Conservation (phyloP, 768 basidiomycete species). For the Hygrophoropsis aurantiaca region DNA sequence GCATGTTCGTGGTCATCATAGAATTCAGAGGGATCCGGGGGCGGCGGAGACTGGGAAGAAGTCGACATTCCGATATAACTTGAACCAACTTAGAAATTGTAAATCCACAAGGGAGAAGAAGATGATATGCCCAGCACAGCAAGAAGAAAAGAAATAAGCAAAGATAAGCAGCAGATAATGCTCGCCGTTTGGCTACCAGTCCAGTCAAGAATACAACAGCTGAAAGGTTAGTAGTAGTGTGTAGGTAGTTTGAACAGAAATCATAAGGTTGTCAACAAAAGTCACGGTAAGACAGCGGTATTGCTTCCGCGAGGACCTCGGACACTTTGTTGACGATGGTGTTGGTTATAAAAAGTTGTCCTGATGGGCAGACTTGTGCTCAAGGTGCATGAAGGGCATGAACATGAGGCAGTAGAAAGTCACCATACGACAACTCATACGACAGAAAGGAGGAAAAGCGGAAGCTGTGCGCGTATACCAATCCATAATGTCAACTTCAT, state of each 20-base stretch:
- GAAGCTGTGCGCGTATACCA: too few species aligned
- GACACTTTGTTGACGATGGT: constrained; percentile 8
- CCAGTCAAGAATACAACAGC: constrained; percentile 10
- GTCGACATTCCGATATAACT: constrained; percentile 18
- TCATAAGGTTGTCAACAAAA: neutral
- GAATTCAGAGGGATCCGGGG: constrained; percentile 15
- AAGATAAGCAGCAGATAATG: constrained; percentile 17
- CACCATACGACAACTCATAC: too few species aligned
- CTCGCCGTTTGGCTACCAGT: constrained; percentile 7
- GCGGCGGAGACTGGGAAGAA: constrained; percentile 11
- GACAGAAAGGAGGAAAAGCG: too few species aligned
- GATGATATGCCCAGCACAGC: constrained; percentile 1
- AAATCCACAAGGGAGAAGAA: neutral
- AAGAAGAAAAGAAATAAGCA: constrained; percentile 7
- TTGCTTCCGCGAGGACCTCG: constrained; percentile 14
- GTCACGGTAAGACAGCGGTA: neutral
- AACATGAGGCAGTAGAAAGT: too few species aligned
- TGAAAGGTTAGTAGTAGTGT: constrained; percentile 5
- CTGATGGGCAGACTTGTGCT: too few species aligned
- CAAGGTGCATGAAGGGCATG: too few species aligned
- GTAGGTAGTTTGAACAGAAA: constrained; percentile 6
- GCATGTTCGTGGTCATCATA: constrained; percentile 9
- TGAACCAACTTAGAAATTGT: constrained; percentile 1
- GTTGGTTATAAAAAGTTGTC: too few species aligned
- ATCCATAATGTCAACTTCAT: too few species aligned